A percentile compares a stretch with the other conserved stretches of the same genome.
Conservation (phyloP, 1,284 basidiomycete genomes). For the Kalmanozyma brasiliensis region DNA sequence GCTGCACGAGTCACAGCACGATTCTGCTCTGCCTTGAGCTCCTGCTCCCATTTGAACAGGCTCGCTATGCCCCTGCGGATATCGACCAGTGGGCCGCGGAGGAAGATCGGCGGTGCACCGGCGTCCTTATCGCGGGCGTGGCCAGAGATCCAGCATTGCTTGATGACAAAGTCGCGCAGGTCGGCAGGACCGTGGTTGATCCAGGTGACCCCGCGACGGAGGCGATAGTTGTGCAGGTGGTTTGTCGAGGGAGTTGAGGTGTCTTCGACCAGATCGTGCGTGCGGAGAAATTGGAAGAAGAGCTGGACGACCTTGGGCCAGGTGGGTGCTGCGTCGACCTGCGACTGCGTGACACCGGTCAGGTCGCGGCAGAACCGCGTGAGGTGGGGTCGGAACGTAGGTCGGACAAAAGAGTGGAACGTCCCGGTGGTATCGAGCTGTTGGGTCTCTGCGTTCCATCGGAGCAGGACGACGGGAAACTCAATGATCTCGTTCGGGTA, state of each 20-base stretch:
- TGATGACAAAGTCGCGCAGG: conserved; percentile 77
- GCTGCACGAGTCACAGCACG: conserved; percentile 8
- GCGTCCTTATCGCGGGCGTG: conserved; percentile 1
- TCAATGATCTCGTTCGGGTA: conserved; percentile 89
- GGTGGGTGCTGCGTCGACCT: conserved; percentile 80
- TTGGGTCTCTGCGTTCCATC: conserved; percentile 72
- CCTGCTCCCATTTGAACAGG: conserved; percentile 45
- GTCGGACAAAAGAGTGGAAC: conserved; percentile 87
- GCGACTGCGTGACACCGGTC: conserved; percentile 92
- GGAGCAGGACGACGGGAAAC: conserved; percentile 85
- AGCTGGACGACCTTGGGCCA: conserved; percentile 78
- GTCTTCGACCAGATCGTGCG: conserved; percentile 68
- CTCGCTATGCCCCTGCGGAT: conserved; percentile 64
- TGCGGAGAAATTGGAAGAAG: conserved; percentile 76
- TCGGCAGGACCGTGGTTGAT: conserved; percentile 74
- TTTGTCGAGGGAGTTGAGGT: conserved; percentile 15
- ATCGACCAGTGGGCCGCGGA: conserved; percentile 60
- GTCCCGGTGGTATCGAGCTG: conserved; percentile 77
- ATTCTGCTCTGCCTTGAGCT: conserved; percentile 17
- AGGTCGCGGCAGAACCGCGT: conserved; percentile 84
- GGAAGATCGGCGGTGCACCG: conserved; percentile 50
- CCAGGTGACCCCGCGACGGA: conserved; percentile 67
- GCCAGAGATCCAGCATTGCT: conserved; percentile 81
- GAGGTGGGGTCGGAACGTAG: conserved; percentile 83
- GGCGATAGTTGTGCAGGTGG: conserved; percentile 21